phyloP scores from a whole-genome alignment of 2,329 filamentous ascomycete species.

The Coniochaeta sp. region DNA sequence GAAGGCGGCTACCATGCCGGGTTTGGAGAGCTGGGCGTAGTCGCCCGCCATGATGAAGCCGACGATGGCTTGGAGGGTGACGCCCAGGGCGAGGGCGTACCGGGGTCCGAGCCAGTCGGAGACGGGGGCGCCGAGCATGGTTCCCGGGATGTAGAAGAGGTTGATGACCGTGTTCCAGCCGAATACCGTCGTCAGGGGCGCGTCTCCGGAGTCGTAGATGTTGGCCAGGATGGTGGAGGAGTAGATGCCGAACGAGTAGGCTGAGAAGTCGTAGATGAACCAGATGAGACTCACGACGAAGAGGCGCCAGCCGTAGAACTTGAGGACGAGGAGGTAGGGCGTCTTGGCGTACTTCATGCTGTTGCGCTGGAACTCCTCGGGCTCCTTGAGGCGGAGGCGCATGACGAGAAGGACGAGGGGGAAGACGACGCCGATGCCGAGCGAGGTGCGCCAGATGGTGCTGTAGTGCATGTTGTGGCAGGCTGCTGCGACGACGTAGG shows the following conservation, averaged over 20 bases:
- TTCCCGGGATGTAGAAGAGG: conserved; percentile 81
- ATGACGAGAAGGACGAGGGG: conserved; percentile 65
- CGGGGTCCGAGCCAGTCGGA: conserved; percentile 76
- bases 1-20: conserved; percentile 64
- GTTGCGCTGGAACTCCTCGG: conserved; percentile 67
- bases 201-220: conserved; percentile 45
- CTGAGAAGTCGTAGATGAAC: conserved; percentile 82
- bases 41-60: conserved; percentile 86
- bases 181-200: conserved; percentile 68
- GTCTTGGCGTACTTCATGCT: conserved; percentile 57
- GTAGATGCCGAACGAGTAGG: conserved; percentile 83
- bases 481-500: conserved; percentile 52
- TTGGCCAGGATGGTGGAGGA: conserved; percentile 65
- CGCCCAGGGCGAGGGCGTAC: conserved; percentile 64
- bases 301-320: conserved; percentile 70
- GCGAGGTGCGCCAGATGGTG: conserved; percentile 73
- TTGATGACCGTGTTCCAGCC: conserved; percentile 89
- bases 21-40: conserved; percentile 62
- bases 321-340: conserved; percentile 47
- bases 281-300: conserved; percentile 66
- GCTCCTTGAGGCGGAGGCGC: conserved; percentile 68
- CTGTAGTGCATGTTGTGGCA: conserved; percentile 55
- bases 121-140: conserved; percentile 67
- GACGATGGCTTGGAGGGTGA: conserved; percentile 65
- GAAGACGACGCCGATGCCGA: conserved; percentile 75